phyloP scores from a whole-genome alignment of 192 early-diverging fungal genomes.

The Haplosporangium gracile region DNA sequence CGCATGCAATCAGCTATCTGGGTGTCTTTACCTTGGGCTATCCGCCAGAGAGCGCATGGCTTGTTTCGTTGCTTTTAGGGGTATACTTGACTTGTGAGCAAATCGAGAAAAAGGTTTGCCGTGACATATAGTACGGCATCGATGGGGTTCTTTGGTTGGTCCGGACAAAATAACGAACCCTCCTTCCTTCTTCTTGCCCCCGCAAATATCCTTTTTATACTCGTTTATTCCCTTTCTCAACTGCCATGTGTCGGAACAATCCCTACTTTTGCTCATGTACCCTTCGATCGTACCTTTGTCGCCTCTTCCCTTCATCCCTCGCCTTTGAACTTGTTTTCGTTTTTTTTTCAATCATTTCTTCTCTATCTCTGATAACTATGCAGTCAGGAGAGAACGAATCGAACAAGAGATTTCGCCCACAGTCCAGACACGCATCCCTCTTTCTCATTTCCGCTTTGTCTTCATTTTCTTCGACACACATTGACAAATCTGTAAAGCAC shows the following conservation, averaged over 20 bases:
- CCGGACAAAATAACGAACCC: not conserved
- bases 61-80: too few species aligned
- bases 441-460: not conserved
- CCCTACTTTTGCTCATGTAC: not conserved
- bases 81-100: not conserved
- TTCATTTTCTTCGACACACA: not conserved
- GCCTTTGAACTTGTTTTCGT: too few species aligned
- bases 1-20: not conserved
- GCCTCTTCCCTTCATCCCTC: not conserved
- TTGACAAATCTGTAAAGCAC: not conserved
- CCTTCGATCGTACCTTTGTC: not conserved
- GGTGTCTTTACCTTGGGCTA: too few species aligned
- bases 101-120: not conserved
- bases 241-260: not conserved
- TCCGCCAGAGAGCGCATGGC: too few species aligned
- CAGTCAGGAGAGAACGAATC: too few species aligned
- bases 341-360: too few species aligned
- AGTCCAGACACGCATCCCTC: not conserved
- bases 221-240: not conserved
- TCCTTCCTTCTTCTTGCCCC: not conserved
- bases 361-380: too few species aligned
- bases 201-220: constrained; percentile 9
- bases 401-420: not conserved
- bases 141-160: not conserved
- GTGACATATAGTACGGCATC: not conserved